Conservation (phyloP, 2,329 filamentous ascomycete genomes). For the Botrytis fabae region DNA sequence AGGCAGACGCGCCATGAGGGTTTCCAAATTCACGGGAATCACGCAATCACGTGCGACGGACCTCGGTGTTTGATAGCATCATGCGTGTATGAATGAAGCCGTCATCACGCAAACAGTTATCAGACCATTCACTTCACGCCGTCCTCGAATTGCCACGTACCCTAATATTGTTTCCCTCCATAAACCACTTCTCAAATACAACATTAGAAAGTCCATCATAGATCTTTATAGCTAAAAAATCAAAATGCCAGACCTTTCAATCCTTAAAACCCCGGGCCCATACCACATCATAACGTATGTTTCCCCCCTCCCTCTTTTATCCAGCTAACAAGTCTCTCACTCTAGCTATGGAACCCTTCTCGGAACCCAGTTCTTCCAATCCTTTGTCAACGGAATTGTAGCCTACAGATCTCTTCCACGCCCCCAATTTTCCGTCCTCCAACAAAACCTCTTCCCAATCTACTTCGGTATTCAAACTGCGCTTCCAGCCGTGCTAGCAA, state of each 20-base stretch:
- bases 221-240: background rate
- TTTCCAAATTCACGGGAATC: background rate
- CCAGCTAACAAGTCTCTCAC: slow-evolving; percentile 26
- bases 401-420: slow-evolving; percentile 76
- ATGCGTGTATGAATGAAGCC: background rate
- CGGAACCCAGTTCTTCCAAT: slow-evolving; percentile 84
- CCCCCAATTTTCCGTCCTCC: slow-evolving; percentile 77
- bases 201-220: background rate
- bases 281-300: slow-evolving; percentile 75
- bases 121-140: background rate
- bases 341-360: slow-evolving; percentile 85
- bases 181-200: background rate
- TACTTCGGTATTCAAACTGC: slow-evolving; percentile 86
- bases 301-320: background rate
- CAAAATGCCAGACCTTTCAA: slow-evolving; percentile 42
- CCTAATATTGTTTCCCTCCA: background rate
- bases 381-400: slow-evolving; percentile 73
- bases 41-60: slow-evolving; percentile 21
- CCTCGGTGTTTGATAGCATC: background rate
- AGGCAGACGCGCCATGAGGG: slow-evolving; percentile 20
- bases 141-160: background rate
- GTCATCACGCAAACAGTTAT: slow-evolving; percentile 11
- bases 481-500: slow-evolving; percentile 68
- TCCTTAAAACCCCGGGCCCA: slow-evolving; percentile 63
- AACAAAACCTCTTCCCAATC: slow-evolving; percentile 78